Base-by-base conservation (phyloP, 2,329 filamentous ascomycete species). In the Aspergillus novofumigatus region DNA sequence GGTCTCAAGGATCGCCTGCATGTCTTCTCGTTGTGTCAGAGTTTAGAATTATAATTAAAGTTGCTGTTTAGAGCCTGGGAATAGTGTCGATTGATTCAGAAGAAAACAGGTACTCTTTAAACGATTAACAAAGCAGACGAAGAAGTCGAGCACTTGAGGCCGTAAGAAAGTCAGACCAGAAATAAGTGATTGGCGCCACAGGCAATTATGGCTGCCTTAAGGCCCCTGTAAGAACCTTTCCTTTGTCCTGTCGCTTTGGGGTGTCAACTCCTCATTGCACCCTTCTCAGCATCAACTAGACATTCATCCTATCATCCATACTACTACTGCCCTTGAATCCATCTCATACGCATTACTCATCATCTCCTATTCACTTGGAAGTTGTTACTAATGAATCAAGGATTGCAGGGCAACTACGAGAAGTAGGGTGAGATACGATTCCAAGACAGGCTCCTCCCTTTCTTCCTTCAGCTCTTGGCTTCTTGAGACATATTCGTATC, bases 1-100 rank as follows among this genome's bases (percentile, higher is more conserved):
- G 2, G 55, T 51, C 2, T 42, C 23, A n/a, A 65, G 29, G 21
- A 65, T 21, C 1, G 44, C 17, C 0, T 58, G 61, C 64, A 68
- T 66, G 21, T 51, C 25, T 32, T 38, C 50, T 26, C 32, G n/a
- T 11, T 53, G 8, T 49, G n/a, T 52, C 53, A 55, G 53, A 29
- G 10, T 32, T 35, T 44, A 35, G 7, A 25, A 20, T 21, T 26
- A 25, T 23, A 2, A 49, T 4, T 17, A 3, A 23, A 25, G 9
- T 49, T 3, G n/a, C 28, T 14, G n/a, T 26, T 17, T 17, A 28
- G 11, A 49, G 7, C 10, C 26, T 26, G n/a, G 28, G 14, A 9
- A 26, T 14, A 21, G 47, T 25, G 47, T 17, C 47, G 21, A 49
- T n/a, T 11, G 21, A 26, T 38, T 35, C 14, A 38, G 32, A 38